These are phyloP conservation scores for Aureobasidium melanogenum DNA, from an alignment of 2,329 filamentous ascomycete genomes.

Conservation along the genomic window DNA sequence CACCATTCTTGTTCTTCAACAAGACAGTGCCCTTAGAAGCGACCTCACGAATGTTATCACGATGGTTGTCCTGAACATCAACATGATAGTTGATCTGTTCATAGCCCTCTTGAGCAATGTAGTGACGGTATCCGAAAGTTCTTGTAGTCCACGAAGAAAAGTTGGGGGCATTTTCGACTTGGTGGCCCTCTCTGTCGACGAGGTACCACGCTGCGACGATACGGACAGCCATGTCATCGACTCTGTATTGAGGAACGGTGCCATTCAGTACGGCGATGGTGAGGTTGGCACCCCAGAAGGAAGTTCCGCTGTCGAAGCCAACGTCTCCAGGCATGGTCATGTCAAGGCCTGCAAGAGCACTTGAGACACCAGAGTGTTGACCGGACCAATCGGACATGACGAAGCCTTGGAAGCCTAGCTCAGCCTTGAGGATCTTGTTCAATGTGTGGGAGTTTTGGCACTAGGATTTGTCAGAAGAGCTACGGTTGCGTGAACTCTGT, in stretches of 20 bases:
- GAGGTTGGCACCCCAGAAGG: slow-evolving; percentile 79
- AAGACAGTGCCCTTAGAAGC: slow-evolving; percentile 77
- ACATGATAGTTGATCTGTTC: slow-evolving; percentile 68
- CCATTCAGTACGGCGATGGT: slow-evolving; percentile 84
- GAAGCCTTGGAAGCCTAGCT: slow-evolving; percentile 74
- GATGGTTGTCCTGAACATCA: slow-evolving; percentile 73
- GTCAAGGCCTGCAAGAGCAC: slow-evolving; percentile 65
- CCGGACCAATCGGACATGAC: slow-evolving; percentile 52
- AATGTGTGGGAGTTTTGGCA: slow-evolving; percentile 72
- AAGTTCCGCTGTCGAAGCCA: slow-evolving; percentile 59
- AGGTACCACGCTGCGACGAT: slow-evolving; percentile 62
- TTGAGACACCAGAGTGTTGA: slow-evolving; percentile 59
- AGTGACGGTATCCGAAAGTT: slow-evolving; percentile 63
- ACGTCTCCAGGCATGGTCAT: slow-evolving; percentile 89
- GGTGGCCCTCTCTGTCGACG: slow-evolving; percentile 46
- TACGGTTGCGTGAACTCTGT: background rate
- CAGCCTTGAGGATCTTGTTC: slow-evolving; percentile 68
- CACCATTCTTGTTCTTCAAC: slow-evolving; percentile 67
- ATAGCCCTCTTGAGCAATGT: slow-evolving; percentile 50
- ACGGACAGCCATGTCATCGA: slow-evolving; percentile 87
- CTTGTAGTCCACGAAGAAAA: slow-evolving; percentile 82
- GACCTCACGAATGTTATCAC: slow-evolving; percentile 61
- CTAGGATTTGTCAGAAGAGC: slow-evolving; percentile 8
- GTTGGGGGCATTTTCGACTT: slow-evolving; percentile 52
- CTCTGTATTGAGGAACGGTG: slow-evolving; percentile 71